Base-by-base conservation (phyloP, 805 yeast species). In the Cyberlindnera meyerae region DNA sequence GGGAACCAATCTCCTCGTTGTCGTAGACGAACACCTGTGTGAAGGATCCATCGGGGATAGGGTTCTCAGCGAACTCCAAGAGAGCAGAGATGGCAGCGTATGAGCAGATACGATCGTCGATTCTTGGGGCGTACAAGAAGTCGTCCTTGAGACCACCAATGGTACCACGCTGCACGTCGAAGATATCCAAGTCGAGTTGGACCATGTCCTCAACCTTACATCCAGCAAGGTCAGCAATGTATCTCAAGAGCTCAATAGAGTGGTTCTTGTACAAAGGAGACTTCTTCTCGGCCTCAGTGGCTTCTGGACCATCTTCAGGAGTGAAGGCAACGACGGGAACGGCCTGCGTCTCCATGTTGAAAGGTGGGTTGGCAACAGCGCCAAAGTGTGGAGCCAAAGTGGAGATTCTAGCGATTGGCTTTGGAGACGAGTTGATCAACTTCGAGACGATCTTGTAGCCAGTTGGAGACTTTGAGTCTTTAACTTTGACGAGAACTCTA, bases 321-420 rank as follows among this genome's bases (percentile, higher is more conserved):
- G 57, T 57, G 47, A 68, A 81, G 0, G 88, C 95, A 36, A 82
- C 65, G 11, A 87, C 76, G 1, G 96, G 96, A 14, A 84, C 83
- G 34, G 82, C 78, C 52, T 79, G 77, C 18, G 82, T 81, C 57
- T 86, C 95, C 37, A 63, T 66, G 62, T 87, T 84, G 63, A 80
- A 83, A 6, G 89, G 89, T 8, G 81, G 81, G 17, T 61, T 52
- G 3, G 87, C 70, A 6, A 79, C 79, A 3, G 66, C 64, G 31
- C 95, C 95, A 57, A 86, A 87, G 63, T 86, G 95, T 4, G 89
- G 89, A 6, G 95, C 95, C 54, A 87, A 67, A 2, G 90, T 73
- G 5, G 95, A 94, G 36, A 86, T 82, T 49, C 78, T 78, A 11
- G 89, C 95, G 50, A 86, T 72, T 44, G 86, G 85, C 45, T 68